A percentile compares a stretch with the other conserved stretches of the same genome.
Evolutionary conservation across 2,329 filamentous ascomycete species (phyloP).

Genomic region (Fusarium temperatum): DNA sequence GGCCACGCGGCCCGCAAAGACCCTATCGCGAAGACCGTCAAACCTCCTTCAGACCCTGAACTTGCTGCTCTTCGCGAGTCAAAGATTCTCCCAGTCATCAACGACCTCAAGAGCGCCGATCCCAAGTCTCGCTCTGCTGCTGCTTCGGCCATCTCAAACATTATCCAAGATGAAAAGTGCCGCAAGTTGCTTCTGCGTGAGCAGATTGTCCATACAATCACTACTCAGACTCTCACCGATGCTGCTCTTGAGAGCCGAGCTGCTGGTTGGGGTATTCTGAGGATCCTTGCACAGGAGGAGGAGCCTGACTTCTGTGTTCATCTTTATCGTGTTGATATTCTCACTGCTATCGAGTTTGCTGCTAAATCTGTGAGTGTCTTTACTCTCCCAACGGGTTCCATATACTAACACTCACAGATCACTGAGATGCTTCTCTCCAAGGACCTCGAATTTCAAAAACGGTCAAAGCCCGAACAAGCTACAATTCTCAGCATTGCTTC

Average conservation of each 20-base stretch:
- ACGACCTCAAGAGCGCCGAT: slow-evolving; percentile 67
- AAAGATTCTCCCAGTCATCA: slow-evolving; percentile 70
- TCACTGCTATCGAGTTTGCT: slow-evolving; percentile 68
- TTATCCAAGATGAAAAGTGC: slow-evolving; percentile 68
- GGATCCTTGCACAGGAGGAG: slow-evolving; percentile 69
- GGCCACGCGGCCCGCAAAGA: slow-evolving; percentile 60
- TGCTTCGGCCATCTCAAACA: slow-evolving; percentile 67
- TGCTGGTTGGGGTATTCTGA: slow-evolving; percentile 74
- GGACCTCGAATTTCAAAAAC: slow-evolving; percentile 55
- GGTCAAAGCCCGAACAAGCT: slow-evolving; percentile 62
- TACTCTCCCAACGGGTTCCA: background rate
- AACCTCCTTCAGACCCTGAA: slow-evolving; percentile 70
- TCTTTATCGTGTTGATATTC: slow-evolving; percentile 67
- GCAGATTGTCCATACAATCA: slow-evolving; percentile 69
- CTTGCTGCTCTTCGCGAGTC: slow-evolving; percentile 69
- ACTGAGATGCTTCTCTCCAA: slow-evolving; percentile 54
- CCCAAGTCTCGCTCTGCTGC: slow-evolving; percentile 67
- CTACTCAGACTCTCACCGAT: slow-evolving; percentile 72
- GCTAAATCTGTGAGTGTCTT: slow-evolving; percentile 57
- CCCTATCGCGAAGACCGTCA: slow-evolving; percentile 66
- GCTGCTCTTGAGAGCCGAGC: slow-evolving; percentile 69
- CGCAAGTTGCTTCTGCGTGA: slow-evolving; percentile 73
- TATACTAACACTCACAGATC: slow-evolving; percentile 46
- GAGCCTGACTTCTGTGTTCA: slow-evolving; percentile 74
- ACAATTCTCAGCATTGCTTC: slow-evolving; percentile 64